Base-by-base conservation (phyloP, 345 rosid genomes). In the Fremontodendron californicum region DNA sequence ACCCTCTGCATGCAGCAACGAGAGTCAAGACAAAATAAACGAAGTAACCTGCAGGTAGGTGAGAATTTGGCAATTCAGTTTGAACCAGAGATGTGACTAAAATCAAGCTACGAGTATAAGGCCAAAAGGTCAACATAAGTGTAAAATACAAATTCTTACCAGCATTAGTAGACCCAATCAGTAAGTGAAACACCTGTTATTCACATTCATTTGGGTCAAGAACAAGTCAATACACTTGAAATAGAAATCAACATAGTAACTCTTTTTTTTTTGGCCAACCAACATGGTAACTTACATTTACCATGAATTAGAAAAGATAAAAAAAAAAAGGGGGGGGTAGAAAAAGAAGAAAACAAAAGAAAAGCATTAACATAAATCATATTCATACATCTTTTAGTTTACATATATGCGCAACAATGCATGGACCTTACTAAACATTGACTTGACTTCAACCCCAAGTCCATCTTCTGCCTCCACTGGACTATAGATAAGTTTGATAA, bases 171-270 rank as follows among this genome's bases (percentile, higher is more conserved):
- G 84, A 80, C 74, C 90, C 93, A 78, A 88, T 84, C 82, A 90
- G 78, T 40, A 90, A 39, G 82, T 90, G 90, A 78, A 90, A 87
- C 72, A 90, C 93, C 93, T 90, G 93, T 35, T 73, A 84, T 74
- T 75, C 57, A 54, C 71, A 80, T 21, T 61, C 54, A 60, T 46
- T 67, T 69, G 65, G 58, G 72, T 78, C 78, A 77, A 65, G 71
- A 48, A 54, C 39, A 48, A 67, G 79, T 48, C 57, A 75, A 75
- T 45, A 9, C 61, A 76, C n/a, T 45, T 46, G 39, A 63, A 62
- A 42, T 9, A 63, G 63, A 54, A 78, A 84, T 7, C 58, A 78
- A 45, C 40, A 4, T 7, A n/a, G 2, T 31, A 43, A 9, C 18
- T 76, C 40, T 39, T 39, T 39, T 33, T n/a, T 33, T 39, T 39